A percentile compares a stretch with the other conserved stretches of the same genome.
Conservation (phyloP, 371 early-diverging fungal species). For the Mucor racemosus region DNA sequence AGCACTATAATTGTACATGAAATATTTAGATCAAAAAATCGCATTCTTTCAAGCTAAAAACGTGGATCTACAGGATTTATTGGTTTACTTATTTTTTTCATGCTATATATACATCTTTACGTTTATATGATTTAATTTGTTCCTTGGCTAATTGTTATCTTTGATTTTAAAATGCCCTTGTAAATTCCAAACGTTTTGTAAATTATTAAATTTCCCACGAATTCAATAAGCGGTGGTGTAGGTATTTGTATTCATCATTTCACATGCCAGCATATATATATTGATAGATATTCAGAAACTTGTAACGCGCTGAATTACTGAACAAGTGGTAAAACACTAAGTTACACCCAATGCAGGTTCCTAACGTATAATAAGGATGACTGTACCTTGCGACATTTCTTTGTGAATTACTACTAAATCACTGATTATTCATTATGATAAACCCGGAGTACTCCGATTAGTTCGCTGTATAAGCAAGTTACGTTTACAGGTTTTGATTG, state of each 20-base stretch:
- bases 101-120: background rate
- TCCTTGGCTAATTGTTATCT: background rate
- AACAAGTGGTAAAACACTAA: background rate
- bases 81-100: background rate
- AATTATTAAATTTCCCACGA: constrained; percentile 13
- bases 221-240: background rate
- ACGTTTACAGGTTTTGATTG: background rate
- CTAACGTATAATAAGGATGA: background rate
- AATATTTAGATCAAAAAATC: background rate
- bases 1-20: background rate
- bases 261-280: constrained; percentile 5
- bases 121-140: background rate
- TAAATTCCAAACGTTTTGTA: too few relatives aligned
- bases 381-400: background rate
- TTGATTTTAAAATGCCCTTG: background rate
- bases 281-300: background rate
- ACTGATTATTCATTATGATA: constrained; percentile 1
- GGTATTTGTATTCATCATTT: background rate
- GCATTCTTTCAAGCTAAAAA: constrained; percentile 4
- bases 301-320: background rate
- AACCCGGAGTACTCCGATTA: constrained; percentile 17
- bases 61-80: background rate
- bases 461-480: background rate
- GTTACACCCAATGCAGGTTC: too few relatives aligned
- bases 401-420: background rate